Evolutionary conservation across 2,329 filamentous ascomycete species (phyloP).

Genomic region (Remersonia thermophila): DNA sequence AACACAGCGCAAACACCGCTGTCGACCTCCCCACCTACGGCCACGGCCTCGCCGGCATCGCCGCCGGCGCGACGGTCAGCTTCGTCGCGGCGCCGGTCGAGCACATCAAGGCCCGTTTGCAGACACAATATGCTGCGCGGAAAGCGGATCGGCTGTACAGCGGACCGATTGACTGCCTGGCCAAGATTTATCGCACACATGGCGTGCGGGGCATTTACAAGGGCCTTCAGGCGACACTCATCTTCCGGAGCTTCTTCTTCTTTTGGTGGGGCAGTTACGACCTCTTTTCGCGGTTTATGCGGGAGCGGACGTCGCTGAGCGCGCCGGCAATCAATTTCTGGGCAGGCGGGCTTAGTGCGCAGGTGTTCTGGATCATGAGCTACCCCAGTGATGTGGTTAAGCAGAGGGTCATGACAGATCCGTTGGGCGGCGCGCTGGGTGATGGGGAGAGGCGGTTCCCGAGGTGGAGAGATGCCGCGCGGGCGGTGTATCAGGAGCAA

Average conservation of each 20-base stretch:
- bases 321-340: conserved; percentile 87
- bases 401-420: conserved; percentile 94
- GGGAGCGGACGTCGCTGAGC: conserved; percentile 54
- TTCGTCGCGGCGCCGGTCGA: conserved; percentile 91
- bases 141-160: conserved; percentile 70
- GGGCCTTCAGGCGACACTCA: conserved; percentile 68
- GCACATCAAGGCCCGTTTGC: conserved; percentile 85
- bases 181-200: conserved; percentile 57
- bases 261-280: conserved; percentile 98
- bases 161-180: conserved; percentile 74
- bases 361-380: conserved; percentile 86
- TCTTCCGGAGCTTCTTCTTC: conserved; percentile 92
- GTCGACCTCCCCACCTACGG: conserved; percentile 57
- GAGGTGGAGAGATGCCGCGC: conserved; percentile 69
- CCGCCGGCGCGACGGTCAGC: conserved; percentile 81
- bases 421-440: conserved; percentile 56
- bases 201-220: conserved; percentile 75
- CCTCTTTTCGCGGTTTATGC: conserved; percentile 58
- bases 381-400: conserved; percentile 93
- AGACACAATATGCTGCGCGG: conserved; percentile 79
- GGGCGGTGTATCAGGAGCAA: conserved; percentile 59
- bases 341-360: conserved; percentile 85
- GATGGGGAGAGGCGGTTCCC: conserved; percentile 58
- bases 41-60: conserved; percentile 75
- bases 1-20: conserved; percentile 11